Evolutionary conservation across 495 filamentous ascomycete genomes (phyloP).

Genomic region (Echria macrotheca): DNA sequence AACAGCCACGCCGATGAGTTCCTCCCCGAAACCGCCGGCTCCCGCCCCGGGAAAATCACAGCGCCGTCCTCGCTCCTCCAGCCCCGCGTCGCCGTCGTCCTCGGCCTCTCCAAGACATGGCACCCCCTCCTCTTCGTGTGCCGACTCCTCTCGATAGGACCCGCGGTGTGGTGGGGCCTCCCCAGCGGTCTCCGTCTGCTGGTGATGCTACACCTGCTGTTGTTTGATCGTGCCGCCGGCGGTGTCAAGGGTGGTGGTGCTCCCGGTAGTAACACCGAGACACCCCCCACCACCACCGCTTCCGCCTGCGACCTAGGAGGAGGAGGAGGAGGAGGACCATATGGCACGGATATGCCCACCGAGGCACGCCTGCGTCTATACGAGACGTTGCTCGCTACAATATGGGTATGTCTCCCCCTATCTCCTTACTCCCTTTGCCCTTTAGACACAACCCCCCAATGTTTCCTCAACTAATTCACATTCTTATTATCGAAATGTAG

Average conservation of each 20-base stretch:
- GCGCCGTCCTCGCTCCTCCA: slow-evolving; percentile 54
- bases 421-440: neutral
- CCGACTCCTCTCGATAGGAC: slow-evolving; percentile 39
- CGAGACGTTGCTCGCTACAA: slow-evolving; percentile 72
- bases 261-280: too few relatives aligned
- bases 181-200: slow-evolving; percentile 42
- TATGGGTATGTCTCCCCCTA: slow-evolving; percentile 67
- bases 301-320: too few relatives aligned
- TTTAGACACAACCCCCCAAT: neutral
- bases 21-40: slow-evolving; percentile 33
- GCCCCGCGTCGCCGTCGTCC: slow-evolving; percentile 45
- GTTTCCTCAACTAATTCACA: too few relatives aligned
- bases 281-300: slow-evolving; percentile 11
- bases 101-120: slow-evolving; percentile 43
- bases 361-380: slow-evolving; percentile 53
- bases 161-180: slow-evolving; percentile 40
- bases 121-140: slow-evolving; percentile 41
- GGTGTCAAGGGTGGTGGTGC: too few relatives aligned
- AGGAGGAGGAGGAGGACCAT: neutral
- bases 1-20: neutral
- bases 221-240: too few relatives aligned
- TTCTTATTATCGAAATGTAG: too few relatives aligned
- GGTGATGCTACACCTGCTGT: slow-evolving; percentile 27
- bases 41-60: slow-evolving; percentile 58
- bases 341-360: slow-evolving; percentile 14